A percentile compares a stretch with the other conserved stretches of the same genome.
Evolutionary conservation across 345 rosid species (phyloP).

Genomic region (Xanthoceras sorbifolium): DNA sequence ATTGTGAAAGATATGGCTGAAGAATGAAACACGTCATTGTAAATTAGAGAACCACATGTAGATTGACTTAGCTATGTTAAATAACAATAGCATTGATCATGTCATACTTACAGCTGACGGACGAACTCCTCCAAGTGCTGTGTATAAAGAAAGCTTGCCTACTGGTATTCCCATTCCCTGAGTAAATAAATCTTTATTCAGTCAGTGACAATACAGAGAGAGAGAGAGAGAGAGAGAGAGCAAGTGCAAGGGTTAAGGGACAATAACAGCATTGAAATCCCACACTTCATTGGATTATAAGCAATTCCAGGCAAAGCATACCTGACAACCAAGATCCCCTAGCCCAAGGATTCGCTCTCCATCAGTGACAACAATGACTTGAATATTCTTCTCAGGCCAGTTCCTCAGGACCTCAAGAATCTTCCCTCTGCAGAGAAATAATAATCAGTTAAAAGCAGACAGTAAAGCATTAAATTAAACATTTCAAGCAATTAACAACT

Average conservation of each 20-base stretch:
- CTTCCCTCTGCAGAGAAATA: conserved; percentile 61
- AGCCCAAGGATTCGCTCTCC: conserved; percentile 96
- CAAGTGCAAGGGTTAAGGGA: background rate
- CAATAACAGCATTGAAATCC: background rate
- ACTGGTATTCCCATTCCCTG: conserved; percentile 99
- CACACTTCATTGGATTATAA: background rate
- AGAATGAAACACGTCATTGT: background rate
- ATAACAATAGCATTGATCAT: conserved; percentile 7
- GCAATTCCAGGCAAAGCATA: conserved; percentile 22
- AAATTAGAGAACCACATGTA: background rate
- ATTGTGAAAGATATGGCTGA: background rate
- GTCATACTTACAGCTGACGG: conserved; percentile 84
- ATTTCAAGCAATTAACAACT: background rate
- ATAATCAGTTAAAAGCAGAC: conserved; percentile 8
- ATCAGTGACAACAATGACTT: conserved; percentile 96
- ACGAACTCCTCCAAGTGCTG: conserved; percentile 96
- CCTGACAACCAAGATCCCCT: conserved; percentile 99
- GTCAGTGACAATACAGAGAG: conserved; percentile 1
- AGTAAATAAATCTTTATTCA: background rate
- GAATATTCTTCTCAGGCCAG: conserved; percentile 94
- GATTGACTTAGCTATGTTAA: background rate
- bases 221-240: too few relatives aligned
- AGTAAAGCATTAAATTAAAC: conserved; percentile 2
- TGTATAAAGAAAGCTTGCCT: conserved; percentile 89
- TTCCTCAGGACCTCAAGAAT: conserved; percentile 86